These are phyloP conservation scores for Pezicula radicicola DNA, from an alignment of 2,329 filamentous ascomycete genomes.

Conservation along the genomic window DNA sequence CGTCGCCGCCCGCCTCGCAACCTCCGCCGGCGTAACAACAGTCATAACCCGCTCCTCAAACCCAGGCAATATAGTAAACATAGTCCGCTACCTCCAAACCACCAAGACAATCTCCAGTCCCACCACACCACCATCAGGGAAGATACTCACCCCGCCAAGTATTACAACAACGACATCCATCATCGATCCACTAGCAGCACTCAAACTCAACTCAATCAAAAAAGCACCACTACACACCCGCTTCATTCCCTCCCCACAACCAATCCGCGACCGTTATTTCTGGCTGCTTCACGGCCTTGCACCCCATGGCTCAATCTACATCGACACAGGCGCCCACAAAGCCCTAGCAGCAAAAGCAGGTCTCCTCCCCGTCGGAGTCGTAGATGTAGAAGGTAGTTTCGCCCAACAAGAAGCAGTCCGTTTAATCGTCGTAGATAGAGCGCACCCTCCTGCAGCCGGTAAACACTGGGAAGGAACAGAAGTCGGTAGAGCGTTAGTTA, in stretches of 20 bases:
- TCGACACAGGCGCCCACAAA: slow-evolving; percentile 83
- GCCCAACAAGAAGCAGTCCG: slow-evolving; percentile 90
- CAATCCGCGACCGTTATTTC: slow-evolving; percentile 91
- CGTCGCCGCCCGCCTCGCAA: slow-evolving; percentile 85
- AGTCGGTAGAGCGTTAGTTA: slow-evolving; percentile 85
- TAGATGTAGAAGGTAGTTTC: slow-evolving; percentile 86
- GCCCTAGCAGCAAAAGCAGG: slow-evolving; percentile 82
- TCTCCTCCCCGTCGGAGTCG: slow-evolving; percentile 83
- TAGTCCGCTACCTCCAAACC: slow-evolving; percentile 76
- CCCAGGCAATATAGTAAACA: slow-evolving; percentile 85
- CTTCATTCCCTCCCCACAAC: slow-evolving; percentile 80
- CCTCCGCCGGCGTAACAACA: slow-evolving; percentile 91
- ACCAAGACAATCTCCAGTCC: slow-evolving; percentile 35
- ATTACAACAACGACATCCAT: not conserved
- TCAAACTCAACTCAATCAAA: slow-evolving; percentile 30
- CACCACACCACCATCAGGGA: slow-evolving; percentile 15
- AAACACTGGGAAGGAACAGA: slow-evolving; percentile 58
- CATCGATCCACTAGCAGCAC: slow-evolving; percentile 32
- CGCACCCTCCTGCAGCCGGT: slow-evolving; percentile 26
- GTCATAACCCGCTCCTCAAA: slow-evolving; percentile 93
- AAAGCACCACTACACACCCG: slow-evolving; percentile 79
- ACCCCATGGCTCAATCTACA: slow-evolving; percentile 87
- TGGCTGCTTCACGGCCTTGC: slow-evolving; percentile 93
- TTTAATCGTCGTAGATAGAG: slow-evolving; percentile 70
- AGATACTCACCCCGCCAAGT: slow-evolving; percentile 9